Percentiles rank a stretch among this genome's conserved stretches.
These are phyloP conservation scores for Colletotrichum australisinense DNA, from an alignment of 2,329 filamentous ascomycete species.

Conservation along the genomic window DNA sequence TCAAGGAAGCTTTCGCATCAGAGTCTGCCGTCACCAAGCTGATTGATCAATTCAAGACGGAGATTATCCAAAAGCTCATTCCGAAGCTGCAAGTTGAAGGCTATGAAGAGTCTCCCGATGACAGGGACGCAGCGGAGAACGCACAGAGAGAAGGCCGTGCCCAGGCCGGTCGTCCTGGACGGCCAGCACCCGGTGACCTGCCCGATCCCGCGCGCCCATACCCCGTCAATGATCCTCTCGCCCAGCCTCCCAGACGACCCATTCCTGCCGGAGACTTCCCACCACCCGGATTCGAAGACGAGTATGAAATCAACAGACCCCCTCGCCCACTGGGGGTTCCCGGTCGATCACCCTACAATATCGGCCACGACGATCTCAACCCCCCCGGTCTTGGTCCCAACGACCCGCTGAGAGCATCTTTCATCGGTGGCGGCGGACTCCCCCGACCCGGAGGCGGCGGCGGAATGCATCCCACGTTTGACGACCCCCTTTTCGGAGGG, in stretches of 20 bases:
- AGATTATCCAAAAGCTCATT: conserved; percentile 86
- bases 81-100: conserved; percentile 82
- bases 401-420: conserved; percentile 79
- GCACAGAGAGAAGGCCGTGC: conserved; percentile 53
- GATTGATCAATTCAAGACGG: conserved; percentile 77
- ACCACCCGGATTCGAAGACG: conserved; percentile 93
- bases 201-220: conserved; percentile 74
- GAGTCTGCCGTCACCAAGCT: conserved; percentile 76
- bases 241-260: conserved; percentile 66
- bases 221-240: conserved; percentile 74
- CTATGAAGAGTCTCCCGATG: conserved; percentile 71
- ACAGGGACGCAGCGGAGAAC: conserved; percentile 53
- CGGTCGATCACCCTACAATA: conserved; percentile 70
- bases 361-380: conserved; percentile 89
- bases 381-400: conserved; percentile 87
- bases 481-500: conserved; percentile 86
- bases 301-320: conserved; percentile 83
- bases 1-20: conserved; percentile 79
- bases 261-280: conserved; percentile 79
- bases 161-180: conserved; percentile 51
- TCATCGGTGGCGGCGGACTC: conserved; percentile 71
- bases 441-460: conserved; percentile 70
- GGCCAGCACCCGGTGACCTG: conserved; percentile 47
- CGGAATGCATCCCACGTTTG: conserved; percentile 97
- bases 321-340: conserved; percentile 57